Percentiles rank a stretch among this genome's conserved stretches.
Conservation (phyloP, 352 stramenopile species). For the Globisporangium splendens region DNA sequence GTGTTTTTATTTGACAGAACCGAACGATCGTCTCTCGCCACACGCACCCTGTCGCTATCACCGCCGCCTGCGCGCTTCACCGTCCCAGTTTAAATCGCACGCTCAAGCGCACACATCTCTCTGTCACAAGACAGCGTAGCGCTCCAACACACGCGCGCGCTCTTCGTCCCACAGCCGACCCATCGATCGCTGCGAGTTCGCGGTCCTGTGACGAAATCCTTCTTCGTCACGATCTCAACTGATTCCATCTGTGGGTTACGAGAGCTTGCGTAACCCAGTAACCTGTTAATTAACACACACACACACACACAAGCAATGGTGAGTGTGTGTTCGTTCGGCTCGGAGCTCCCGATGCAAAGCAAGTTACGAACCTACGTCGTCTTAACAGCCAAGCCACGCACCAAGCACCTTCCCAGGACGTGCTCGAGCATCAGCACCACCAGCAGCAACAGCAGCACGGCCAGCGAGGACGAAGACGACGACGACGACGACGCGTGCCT, state of each 20-base stretch:
- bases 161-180: not conserved
- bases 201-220: not conserved
- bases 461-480: constrained; percentile 32
- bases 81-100: constrained; percentile 5
- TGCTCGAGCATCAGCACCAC: constrained; percentile 31
- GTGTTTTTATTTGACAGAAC: not conserved
- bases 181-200: not conserved
- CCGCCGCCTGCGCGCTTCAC: not conserved
- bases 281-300: not conserved
- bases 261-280: too few species aligned
- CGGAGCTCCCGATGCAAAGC: not conserved
- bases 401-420: constrained; percentile 19
- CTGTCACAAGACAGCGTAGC: not conserved
- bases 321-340: not conserved
- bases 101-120: not conserved
- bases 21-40: not conserved
- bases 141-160: not conserved
- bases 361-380: constrained; percentile 18
- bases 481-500: constrained; percentile 18
- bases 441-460: constrained; percentile 28
- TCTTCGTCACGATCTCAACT: not conserved
- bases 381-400: constrained; percentile 19
- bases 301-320: not conserved
- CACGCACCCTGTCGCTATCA: too few species aligned
- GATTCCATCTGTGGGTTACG: not conserved